Conservation (phyloP, 2,329 filamentous ascomycete species). For the Botryotinia calthae region DNA sequence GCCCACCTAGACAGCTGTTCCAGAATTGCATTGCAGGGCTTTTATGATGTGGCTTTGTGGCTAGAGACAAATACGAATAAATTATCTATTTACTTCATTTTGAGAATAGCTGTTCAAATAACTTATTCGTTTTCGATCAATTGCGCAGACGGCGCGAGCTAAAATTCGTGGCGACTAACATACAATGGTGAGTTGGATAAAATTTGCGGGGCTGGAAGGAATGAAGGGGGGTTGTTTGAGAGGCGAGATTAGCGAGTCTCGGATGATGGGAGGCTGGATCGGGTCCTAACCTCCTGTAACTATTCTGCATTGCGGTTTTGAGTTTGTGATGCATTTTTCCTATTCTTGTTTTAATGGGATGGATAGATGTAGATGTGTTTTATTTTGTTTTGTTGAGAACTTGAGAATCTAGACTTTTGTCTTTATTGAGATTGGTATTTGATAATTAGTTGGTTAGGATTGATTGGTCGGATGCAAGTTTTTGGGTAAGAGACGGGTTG, state of each 20-base stretch:
- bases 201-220: neutral
- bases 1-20: neutral
- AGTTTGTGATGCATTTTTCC: neutral
- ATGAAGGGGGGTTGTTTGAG: neutral
- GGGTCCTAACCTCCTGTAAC: neutral
- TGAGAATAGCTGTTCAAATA: rapidly evolving
- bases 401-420: neutral
- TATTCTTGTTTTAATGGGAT: too few relatives aligned
- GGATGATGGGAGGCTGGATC: neutral
- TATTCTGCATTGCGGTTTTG: neutral
- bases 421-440: neutral
- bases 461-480: neutral
- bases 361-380: neutral
- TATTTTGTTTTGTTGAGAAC: neutral
- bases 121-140: neutral
- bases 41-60: neutral
- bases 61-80: neutral
- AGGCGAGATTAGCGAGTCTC: neutral
- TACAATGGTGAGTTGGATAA: neutral
- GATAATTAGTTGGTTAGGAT: neutral
- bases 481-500: too few relatives aligned
- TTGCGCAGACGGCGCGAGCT: neutral
- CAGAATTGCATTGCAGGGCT: neutral
- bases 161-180: neutral
- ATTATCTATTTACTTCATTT: neutral